Evolutionary conservation across 2,329 filamentous ascomycete species (phyloP).

Genomic region (Microdochium bolleyi): DNA sequence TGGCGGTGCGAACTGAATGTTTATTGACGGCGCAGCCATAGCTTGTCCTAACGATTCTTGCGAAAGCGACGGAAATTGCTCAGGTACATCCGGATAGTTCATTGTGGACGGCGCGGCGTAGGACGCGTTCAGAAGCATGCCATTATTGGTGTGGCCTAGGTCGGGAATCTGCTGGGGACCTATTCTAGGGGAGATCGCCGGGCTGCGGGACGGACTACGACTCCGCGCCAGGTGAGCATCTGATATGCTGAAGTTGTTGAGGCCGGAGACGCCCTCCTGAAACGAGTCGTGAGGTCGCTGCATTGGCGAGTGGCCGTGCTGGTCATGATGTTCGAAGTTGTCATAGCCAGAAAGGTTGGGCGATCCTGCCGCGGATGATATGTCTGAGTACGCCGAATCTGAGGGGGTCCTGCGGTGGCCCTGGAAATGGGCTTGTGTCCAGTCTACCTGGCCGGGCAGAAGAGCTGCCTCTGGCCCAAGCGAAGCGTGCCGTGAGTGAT

Average conservation of each 20-base stretch:
- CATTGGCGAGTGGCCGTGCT: conserved; percentile 66
- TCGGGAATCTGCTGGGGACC: conserved; percentile 48
- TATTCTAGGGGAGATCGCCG: conserved; percentile 57
- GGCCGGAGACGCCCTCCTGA: conserved; percentile 70
- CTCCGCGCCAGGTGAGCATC: conserved; percentile 62
- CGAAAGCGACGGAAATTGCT: conserved; percentile 44
- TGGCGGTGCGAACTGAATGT: conserved; percentile 83
- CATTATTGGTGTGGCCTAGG: conserved; percentile 36
- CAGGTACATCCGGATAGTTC: conserved; percentile 27
- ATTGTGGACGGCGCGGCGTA: conserved; percentile 35
- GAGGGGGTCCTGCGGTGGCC: conserved; percentile 79
- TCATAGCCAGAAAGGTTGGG: conserved; percentile 75
- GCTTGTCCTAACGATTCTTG: conserved; percentile 53
- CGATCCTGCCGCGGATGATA: conserved; percentile 78
- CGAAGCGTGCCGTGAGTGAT: conserved; percentile 48
- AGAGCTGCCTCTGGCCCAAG: conserved; percentile 50
- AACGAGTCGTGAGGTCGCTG: conserved; percentile 66
- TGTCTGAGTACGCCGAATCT: conserved; percentile 69
- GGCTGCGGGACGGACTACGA: conserved; percentile 72
- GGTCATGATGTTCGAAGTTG: conserved; percentile 64
- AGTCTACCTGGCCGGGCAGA: conserved; percentile 46
- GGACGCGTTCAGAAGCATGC: conserved; percentile 34
- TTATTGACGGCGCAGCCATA: conserved; percentile 90
- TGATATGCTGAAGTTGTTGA: conserved; percentile 74
- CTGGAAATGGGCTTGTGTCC: conserved; percentile 58